Evolutionary conservation across 2,329 filamentous ascomycete genomes (phyloP).

Genomic region (Hypocrella siamensis): DNA sequence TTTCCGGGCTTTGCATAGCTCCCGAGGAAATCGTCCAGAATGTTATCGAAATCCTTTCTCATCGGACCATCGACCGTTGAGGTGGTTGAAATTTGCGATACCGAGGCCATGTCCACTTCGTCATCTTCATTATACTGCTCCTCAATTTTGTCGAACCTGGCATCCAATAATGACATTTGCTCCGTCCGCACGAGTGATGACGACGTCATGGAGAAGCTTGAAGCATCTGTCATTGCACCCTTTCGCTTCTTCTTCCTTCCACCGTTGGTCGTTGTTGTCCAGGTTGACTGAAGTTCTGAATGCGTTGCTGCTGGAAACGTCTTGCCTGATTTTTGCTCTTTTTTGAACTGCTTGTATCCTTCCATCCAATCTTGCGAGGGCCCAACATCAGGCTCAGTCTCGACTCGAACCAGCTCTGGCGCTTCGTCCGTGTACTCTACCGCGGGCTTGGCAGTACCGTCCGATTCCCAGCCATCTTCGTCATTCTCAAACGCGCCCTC

Average conservation of each 20-base stretch:
- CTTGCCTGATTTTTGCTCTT: constrained; percentile 44
- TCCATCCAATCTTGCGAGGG: constrained; percentile 73
- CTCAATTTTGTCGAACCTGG: constrained; percentile 82
- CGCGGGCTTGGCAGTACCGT: constrained; percentile 70
- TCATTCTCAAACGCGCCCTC: constrained; percentile 42
- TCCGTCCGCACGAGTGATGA: constrained; percentile 80
- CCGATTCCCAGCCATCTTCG: constrained; percentile 88
- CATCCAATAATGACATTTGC: constrained; percentile 70
- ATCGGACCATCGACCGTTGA: constrained; percentile 55
- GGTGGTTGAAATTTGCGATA: constrained; percentile 44
- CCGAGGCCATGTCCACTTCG: constrained; percentile 35
- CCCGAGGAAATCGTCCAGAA: constrained; percentile 86
- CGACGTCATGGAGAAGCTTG: constrained; percentile 82
- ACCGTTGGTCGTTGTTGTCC: constrained; percentile 63
- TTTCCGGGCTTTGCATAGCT: constrained; percentile 57
- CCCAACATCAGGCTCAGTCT: constrained; percentile 40
- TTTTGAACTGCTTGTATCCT: constrained; percentile 91
- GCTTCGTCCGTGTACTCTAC: constrained; percentile 37
- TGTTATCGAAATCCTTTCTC: constrained; percentile 67
- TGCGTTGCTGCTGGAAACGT: constrained; percentile 26
- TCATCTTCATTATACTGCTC: constrained; percentile 48
- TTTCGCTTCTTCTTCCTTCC: constrained; percentile 88
- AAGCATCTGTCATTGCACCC: constrained; percentile 77
- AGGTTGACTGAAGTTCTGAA: constrained; percentile 52
- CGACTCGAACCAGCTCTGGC: constrained; percentile 30